Conservation (phyloP, 2,329 filamentous ascomycete species). For the Hymenotorrendiella dingleyae region DNA sequence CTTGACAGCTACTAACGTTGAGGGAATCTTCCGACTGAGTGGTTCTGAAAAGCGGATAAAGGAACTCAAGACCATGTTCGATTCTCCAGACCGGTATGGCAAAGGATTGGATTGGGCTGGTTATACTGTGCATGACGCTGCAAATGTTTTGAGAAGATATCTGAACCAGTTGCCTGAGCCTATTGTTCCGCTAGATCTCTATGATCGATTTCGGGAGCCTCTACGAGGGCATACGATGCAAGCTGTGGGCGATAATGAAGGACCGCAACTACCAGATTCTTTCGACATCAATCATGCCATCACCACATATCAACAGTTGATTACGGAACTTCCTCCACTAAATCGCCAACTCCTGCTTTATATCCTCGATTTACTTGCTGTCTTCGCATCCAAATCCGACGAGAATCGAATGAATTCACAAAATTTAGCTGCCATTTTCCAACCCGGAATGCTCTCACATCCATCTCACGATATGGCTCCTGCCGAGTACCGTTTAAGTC, state of each 20-base stretch:
- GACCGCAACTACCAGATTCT: conserved; percentile 63
- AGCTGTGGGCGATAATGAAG: conserved; percentile 63
- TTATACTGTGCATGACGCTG: conserved; percentile 96
- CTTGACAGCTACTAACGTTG: conserved; percentile 79
- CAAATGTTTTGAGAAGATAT: conserved; percentile 91
- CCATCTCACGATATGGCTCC: conserved; percentile 93
- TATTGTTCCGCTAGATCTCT: conserved; percentile 90
- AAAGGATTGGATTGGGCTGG: conserved; percentile 97
- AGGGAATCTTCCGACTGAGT: conserved; percentile 93
- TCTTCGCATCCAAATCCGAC: conserved; percentile 95
- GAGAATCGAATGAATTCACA: conserved; percentile 95
- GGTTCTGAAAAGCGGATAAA: conserved; percentile 98
- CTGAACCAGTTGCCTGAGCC: conserved; percentile 95
- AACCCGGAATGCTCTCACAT: conserved; percentile 92
- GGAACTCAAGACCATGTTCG: conserved; percentile 84
- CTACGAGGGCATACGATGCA: conserved; percentile 62
- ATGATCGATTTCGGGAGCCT: conserved; percentile 84
- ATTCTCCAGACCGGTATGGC: conserved; percentile 90
- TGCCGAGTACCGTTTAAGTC: conserved; percentile 87
- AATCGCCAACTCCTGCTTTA: conserved; percentile 93
- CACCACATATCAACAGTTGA: conserved; percentile 76
- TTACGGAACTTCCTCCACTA: conserved; percentile 85
- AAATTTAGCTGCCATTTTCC: conserved; percentile 94
- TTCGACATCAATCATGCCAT: conserved; percentile 76
- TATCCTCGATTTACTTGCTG: conserved; percentile 89